Evolutionary conservation across 176 grass and related monocot genomes (phyloP).

Genomic region (Triticum timopheevii): DNA sequence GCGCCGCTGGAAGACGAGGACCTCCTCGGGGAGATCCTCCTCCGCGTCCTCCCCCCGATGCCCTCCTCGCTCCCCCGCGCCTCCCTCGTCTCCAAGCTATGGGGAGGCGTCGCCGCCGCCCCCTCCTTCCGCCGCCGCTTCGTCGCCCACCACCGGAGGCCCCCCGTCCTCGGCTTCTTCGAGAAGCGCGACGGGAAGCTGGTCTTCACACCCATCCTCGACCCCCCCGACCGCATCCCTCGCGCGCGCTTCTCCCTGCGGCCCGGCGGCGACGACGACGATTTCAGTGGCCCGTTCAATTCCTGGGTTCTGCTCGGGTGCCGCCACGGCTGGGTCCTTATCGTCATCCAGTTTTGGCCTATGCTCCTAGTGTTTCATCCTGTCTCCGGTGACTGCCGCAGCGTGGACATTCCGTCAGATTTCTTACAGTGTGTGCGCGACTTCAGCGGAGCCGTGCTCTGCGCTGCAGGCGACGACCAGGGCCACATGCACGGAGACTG

Average conservation of each 20-base stretch:
- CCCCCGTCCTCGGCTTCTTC: neutral
- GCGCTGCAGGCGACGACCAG: neutral
- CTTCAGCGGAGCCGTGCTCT: neutral
- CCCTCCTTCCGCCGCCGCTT: neutral
- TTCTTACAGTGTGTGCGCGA: neutral
- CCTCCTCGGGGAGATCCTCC: neutral
- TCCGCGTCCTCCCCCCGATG: neutral
- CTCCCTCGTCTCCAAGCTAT: neutral
- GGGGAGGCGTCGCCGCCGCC: neutral
- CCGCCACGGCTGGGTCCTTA: neutral
- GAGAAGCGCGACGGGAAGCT: neutral
- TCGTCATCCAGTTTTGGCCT: neutral
- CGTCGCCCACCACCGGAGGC: neutral
- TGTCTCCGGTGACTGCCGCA: neutral
- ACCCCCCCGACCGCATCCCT: neutral
- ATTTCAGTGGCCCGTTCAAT: neutral
- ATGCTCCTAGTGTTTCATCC: neutral
- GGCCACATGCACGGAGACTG: too few relatives aligned
- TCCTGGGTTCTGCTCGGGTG: neutral
- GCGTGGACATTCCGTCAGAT: neutral
- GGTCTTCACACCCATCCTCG: neutral
- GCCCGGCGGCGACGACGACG: neutral
- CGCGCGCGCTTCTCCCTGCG: neutral
- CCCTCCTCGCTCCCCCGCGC: neutral
- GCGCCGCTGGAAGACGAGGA: neutral